These are phyloP conservation scores for Cryptococcus sp. DNA, from an alignment of 1,284 basidiomycete genomes.

Conservation along the genomic window DNA sequence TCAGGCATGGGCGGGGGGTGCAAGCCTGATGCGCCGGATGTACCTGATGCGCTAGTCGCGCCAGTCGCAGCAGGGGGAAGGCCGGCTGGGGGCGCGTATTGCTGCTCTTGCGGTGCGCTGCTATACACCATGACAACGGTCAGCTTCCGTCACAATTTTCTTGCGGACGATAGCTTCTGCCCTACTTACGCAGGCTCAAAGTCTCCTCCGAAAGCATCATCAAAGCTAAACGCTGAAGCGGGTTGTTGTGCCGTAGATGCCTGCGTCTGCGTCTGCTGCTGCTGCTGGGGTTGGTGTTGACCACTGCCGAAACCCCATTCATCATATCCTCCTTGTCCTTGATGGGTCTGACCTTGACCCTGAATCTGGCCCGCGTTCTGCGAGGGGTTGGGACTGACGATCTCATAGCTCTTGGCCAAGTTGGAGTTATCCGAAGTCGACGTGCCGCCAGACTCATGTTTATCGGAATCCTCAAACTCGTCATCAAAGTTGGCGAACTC, in stretches of 20 bases:
- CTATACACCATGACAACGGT: background rate
- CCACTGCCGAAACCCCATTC: conserved; percentile 27
- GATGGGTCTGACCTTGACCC: conserved; percentile 7
- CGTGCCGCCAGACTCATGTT: conserved; percentile 17
- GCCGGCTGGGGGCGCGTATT: conserved; percentile 27
- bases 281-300: background rate
- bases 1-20: conserved; percentile 36
- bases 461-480: conserved; percentile 44
- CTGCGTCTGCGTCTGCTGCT: conserved; percentile 7
- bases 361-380: conserved; percentile 1
- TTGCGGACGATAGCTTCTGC: background rate
- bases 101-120: background rate
- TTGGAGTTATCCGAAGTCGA: conserved; percentile 24
- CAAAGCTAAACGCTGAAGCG: conserved; percentile 55
- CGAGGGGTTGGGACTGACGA: conserved; percentile 34
- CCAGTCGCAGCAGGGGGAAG: conserved; percentile 20
- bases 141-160: background rate
- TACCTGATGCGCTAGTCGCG: conserved; percentile 1
- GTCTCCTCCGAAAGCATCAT: conserved; percentile 58
- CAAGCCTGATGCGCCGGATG: conserved; percentile 4
- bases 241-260: background rate
- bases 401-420: conserved; percentile 41
- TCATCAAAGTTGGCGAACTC: conserved; percentile 58
- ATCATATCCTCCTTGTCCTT: conserved; percentile 14
- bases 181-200: conserved; percentile 35